These are phyloP conservation scores for Colletotrichum filicis DNA, from an alignment of 2,329 filamentous ascomycete genomes.

Conservation along the genomic window DNA sequence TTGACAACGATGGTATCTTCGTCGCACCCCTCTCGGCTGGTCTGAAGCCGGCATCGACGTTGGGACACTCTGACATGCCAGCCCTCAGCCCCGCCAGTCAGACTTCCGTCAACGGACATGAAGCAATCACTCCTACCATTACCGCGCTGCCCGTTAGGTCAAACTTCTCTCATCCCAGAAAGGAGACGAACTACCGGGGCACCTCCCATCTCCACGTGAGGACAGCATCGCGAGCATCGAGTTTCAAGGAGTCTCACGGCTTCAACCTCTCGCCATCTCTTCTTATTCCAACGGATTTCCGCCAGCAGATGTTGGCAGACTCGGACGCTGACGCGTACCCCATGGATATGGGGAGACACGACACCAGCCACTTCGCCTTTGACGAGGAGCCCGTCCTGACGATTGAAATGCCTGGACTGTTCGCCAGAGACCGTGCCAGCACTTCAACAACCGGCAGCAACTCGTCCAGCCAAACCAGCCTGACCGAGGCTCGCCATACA, in stretches of 20 bases:
- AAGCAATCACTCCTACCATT: constrained; percentile 57
- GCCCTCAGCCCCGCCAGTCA: constrained; percentile 62
- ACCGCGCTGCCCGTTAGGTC: constrained; percentile 49
- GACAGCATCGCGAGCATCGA: constrained; percentile 60
- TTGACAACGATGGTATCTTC: constrained; percentile 35
- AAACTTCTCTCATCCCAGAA: constrained; percentile 64
- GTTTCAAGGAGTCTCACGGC: constrained; percentile 68
- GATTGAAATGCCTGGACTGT: constrained; percentile 46
- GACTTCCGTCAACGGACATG: constrained; percentile 53
- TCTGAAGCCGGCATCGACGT: constrained; percentile 21
- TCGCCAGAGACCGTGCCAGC: constrained; percentile 58
- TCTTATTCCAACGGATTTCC: constrained; percentile 70
- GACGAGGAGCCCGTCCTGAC: constrained; percentile 48
- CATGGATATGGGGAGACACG: constrained; percentile 47
- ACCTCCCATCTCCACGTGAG: constrained; percentile 47
- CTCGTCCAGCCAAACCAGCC: constrained; percentile 58
- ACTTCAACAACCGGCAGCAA: constrained; percentile 65
- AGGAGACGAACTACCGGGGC: constrained; percentile 45
- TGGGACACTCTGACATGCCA: constrained; percentile 53
- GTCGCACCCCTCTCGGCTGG: constrained; percentile 28
- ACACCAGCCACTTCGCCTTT: constrained; percentile 46
- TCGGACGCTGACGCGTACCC: constrained; percentile 37
- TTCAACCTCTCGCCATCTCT: constrained; percentile 70
- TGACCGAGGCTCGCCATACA: constrained; percentile 61
- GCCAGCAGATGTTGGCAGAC: constrained; percentile 57